A percentile compares a stretch with the other conserved stretches of the same genome.
These are phyloP conservation scores for Graphilbum fragrans DNA, from an alignment of 2,329 filamentous ascomycete species.

Conservation along the genomic window DNA sequence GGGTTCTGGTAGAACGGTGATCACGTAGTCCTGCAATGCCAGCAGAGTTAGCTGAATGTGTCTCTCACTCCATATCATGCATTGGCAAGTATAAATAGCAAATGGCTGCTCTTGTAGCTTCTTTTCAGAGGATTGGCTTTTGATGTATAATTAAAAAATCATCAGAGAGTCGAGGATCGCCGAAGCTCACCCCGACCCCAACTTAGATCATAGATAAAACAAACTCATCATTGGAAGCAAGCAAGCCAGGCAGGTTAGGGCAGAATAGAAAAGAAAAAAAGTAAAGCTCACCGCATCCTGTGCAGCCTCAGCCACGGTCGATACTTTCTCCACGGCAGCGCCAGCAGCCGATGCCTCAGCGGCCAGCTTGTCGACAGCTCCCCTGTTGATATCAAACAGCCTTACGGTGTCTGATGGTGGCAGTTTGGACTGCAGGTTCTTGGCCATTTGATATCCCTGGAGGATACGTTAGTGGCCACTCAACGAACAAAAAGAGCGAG, in stretches of 20 bases:
- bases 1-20: slow-evolving; percentile 84
- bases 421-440: slow-evolving; percentile 47
- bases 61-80: neutral
- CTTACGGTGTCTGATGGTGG: slow-evolving; percentile 35
- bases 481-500: neutral
- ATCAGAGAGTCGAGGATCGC: slow-evolving; percentile 38
- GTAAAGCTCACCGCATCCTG: slow-evolving; percentile 34
- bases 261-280: neutral
- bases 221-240: slow-evolving; percentile 17
- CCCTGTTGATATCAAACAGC: slow-evolving; percentile 45
- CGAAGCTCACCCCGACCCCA: slow-evolving; percentile 32
- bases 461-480: neutral
- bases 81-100: slow-evolving; percentile 4
- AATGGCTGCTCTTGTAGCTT: neutral
- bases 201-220: slow-evolving; percentile 60
- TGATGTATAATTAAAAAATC: slow-evolving; percentile 47
- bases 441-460: slow-evolving; percentile 53
- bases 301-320: slow-evolving; percentile 33
- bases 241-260: no score
- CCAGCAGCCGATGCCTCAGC: slow-evolving; percentile 32
- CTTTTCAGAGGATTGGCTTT: slow-evolving; percentile 63
- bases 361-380: slow-evolving; percentile 32
- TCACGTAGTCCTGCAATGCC: slow-evolving; percentile 57
- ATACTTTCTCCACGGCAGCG: slow-evolving; percentile 31
- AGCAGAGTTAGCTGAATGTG: slow-evolving; percentile 4